A percentile compares a stretch with the other conserved stretches of the same genome.
Conservation (phyloP, 768 basidiomycete species). For the Pisolithus albus region DNA sequence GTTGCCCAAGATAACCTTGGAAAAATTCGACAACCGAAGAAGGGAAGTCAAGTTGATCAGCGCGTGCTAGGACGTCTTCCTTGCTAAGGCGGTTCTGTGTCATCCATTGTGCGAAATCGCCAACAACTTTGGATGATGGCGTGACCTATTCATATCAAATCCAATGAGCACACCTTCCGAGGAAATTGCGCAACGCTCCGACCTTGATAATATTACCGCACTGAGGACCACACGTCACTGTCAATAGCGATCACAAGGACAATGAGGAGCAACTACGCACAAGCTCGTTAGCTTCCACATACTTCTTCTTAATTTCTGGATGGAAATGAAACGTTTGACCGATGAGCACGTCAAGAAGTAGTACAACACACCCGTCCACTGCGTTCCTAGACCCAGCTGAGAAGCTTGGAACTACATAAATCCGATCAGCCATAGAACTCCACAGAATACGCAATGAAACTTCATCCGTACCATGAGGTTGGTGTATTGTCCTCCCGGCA, state of each 20-base stretch:
- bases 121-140: constrained; percentile 97
- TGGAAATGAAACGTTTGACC: constrained; percentile 7
- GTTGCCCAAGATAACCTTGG: constrained; percentile 98
- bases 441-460: constrained; percentile 6
- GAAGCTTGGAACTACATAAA: constrained; percentile 87
- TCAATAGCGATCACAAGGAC: not conserved
- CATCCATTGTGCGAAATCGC: constrained; percentile 99
- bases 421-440: constrained; percentile 14
- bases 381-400: constrained; percentile 93
- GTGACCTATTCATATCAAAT: constrained; percentile 55
- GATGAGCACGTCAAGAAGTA: constrained; percentile 7
- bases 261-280: constrained; percentile 38
- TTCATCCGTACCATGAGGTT: constrained; percentile 73
- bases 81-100: constrained; percentile 88
- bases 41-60: constrained; percentile 93
- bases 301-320: constrained; percentile 93
- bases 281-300: constrained; percentile 94
- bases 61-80: constrained; percentile 77
- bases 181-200: constrained; percentile 3
- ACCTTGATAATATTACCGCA: constrained; percentile 97
- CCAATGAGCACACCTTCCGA: not conserved
- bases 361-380: constrained; percentile 69
- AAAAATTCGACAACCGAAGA: constrained; percentile 97
- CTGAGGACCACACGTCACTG: constrained; percentile 30
- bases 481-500: constrained; percentile 97